Evolutionary conservation across 352 stramenopile species (phyloP), one percentile per base, ranked within the genome.

Genomic region (Aphanomyces astaci): DNA sequence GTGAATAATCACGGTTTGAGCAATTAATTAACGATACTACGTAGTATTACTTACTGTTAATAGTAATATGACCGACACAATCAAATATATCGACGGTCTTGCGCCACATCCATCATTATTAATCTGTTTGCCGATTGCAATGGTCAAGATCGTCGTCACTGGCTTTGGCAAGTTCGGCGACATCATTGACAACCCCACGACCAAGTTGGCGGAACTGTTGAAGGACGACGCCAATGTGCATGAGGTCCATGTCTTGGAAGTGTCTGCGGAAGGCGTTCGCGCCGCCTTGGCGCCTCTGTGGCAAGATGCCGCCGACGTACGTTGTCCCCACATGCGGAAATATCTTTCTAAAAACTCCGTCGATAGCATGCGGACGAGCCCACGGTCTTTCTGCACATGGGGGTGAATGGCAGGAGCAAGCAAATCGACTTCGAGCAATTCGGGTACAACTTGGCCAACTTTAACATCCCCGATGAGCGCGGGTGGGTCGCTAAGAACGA

Each of bases 111-210:
- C n/a, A n/a, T n/a, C n/a, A n/a, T n/a, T n/a, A n/a, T n/a, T n/a
- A n/a, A n/a, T n/a, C n/a, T n/a, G n/a, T n/a, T n/a, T n/a, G n/a
- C n/a, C n/a, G n/a, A 28, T 13, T 24, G 19, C 48, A 7, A 59
- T 59, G 51, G 51, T 68, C 39, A 68, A 68, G 51, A 45, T 68
- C 48, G 33, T 68, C 72, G 71, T 92, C 45, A 94, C 86, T 40
- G 84, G 86, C 52, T 94, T 94, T 40, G 86, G 84, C 74, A 88
- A 89, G 72, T 94, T 94, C 57, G 86, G 80, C 46, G 73, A 92
- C 72, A 87, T 94, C 33, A 33, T 87, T 13, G 79, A 90, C 54
- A 94, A 94, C 70, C 84, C 84, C n/a, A 92, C 84, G 62, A 90
- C 80, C 19, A 64, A 72, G 31, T 70, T 94, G 43, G 78, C 78